Evolutionary conservation across 208 protist genomes (phyloP).

Genomic region (Wallacemonas collosoma): DNA sequence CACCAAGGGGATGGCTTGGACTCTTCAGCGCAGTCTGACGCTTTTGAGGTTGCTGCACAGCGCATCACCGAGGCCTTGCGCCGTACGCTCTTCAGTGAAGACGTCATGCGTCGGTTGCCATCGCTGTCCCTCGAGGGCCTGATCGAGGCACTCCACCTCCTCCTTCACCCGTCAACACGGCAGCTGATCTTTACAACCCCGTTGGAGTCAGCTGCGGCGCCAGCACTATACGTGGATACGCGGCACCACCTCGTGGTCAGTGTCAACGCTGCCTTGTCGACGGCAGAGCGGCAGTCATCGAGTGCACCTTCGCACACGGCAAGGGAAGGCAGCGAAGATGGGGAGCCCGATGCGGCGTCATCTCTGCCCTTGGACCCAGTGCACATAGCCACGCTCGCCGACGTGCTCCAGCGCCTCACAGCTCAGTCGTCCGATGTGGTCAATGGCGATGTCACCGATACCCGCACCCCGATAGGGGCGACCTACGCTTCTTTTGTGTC

Average conservation of each 20-base stretch:
- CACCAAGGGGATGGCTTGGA: neutral
- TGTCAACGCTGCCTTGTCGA: too few species aligned
- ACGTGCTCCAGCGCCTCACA: neutral
- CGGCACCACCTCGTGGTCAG: too few species aligned
- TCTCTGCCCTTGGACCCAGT: conserved; percentile 22
- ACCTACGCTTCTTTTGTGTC: neutral
- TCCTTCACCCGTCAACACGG: conserved; percentile 29
- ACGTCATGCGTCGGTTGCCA: neutral
- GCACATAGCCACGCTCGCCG: conserved; percentile 16
- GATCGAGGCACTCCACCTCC: conserved; percentile 27
- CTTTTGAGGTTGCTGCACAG: conserved; percentile 16
- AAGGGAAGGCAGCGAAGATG: neutral
- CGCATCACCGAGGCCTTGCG: conserved; percentile 32
- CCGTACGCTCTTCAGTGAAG: neutral
- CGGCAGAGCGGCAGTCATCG: too few species aligned
- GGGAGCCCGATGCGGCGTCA: neutral
- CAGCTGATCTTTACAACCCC: neutral
- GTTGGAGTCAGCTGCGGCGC: too few species aligned
- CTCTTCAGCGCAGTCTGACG: neutral
- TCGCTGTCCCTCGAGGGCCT: conserved; percentile 19
- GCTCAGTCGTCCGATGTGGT: neutral
- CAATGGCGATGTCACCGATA: too few species aligned
- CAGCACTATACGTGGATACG: too few species aligned
- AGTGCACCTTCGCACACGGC: too few species aligned
- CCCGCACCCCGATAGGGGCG: too few species aligned